Conservation (phyloP, 78 protist species). For the Dictyostelium intermedium region DNA sequence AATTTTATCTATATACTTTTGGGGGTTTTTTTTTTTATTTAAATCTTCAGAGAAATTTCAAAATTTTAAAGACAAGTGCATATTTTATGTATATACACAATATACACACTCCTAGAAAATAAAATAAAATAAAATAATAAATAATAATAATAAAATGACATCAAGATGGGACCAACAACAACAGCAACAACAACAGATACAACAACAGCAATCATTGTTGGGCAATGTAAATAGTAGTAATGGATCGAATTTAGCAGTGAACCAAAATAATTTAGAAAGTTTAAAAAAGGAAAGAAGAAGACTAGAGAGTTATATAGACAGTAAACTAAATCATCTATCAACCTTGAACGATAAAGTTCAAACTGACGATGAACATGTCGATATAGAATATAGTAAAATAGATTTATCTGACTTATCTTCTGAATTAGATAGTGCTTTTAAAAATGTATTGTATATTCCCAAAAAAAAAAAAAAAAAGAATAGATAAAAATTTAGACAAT, state of each 20-base stretch:
- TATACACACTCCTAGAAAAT: not conserved
- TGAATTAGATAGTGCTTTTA: slow-evolving; percentile 50
- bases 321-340: slow-evolving; percentile 35
- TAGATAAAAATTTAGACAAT: too few relatives aligned
- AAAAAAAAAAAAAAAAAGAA: not conserved
- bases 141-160: slow-evolving; percentile 30
- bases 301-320: slow-evolving; percentile 29
- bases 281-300: slow-evolving; percentile 67
- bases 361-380: slow-evolving; percentile 1
- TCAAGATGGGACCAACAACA: slow-evolving; percentile 55
- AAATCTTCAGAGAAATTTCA: not conserved
- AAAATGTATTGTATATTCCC: slow-evolving; percentile 18
- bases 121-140: not conserved
- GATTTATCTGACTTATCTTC: slow-evolving; percentile 28
- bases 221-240: not conserved
- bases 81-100: too few relatives aligned
- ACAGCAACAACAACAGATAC: not conserved
- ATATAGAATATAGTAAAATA: slow-evolving; percentile 25
- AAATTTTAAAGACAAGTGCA: too few relatives aligned
- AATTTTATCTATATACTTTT: not conserved
- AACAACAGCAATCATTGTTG: not conserved
- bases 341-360: slow-evolving; percentile 40
- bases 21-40: too few relatives aligned
- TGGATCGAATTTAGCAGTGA: not conserved
- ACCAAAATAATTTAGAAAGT: slow-evolving; percentile 9